Percentiles rank a stretch among this genome's conserved stretches.
Conservation (phyloP, 306 rosid species). For the Casuarina cunninghamiana region DNA sequence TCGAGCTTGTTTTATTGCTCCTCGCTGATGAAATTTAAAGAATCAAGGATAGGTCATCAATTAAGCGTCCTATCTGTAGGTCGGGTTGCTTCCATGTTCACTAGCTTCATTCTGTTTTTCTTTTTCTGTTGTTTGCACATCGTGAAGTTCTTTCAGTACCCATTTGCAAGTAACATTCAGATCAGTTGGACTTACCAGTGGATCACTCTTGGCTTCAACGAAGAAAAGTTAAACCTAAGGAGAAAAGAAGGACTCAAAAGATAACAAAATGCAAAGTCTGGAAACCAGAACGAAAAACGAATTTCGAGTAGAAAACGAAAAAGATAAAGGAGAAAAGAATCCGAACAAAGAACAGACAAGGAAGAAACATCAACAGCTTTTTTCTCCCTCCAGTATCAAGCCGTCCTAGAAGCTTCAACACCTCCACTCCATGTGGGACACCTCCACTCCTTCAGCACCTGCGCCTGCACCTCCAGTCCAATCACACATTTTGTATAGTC, state of each 20-base stretch:
- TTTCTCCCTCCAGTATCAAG: not conserved
- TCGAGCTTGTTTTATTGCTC: not conserved
- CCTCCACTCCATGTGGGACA: conserved; percentile 6
- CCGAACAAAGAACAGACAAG: conserved; percentile 1
- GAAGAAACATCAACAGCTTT: not conserved
- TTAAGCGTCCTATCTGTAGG: not conserved
- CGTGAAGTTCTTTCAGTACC: not conserved
- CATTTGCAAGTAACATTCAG: not conserved
- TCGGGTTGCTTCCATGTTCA: not conserved
- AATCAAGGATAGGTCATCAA: not conserved
- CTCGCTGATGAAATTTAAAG: not conserved
- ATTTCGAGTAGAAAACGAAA: not conserved
- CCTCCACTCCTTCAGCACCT: conserved; percentile 1
- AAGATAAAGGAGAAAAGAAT: not conserved
- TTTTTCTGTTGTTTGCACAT: not conserved
- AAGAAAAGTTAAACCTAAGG: not conserved
- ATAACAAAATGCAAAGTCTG: not conserved
- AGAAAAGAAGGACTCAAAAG: not conserved
- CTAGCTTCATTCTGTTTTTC: not conserved
- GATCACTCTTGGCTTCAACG: not conserved
- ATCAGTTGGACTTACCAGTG: not conserved
- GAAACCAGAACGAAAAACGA: not conserved
- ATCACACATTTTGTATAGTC: not conserved
- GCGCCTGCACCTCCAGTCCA: conserved; percentile 12
- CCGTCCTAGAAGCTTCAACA: conserved; percentile 19